These are phyloP conservation scores for Paramarasmius palmivorus DNA, from an alignment of 1,284 basidiomycete species.

Conservation along the genomic window DNA sequence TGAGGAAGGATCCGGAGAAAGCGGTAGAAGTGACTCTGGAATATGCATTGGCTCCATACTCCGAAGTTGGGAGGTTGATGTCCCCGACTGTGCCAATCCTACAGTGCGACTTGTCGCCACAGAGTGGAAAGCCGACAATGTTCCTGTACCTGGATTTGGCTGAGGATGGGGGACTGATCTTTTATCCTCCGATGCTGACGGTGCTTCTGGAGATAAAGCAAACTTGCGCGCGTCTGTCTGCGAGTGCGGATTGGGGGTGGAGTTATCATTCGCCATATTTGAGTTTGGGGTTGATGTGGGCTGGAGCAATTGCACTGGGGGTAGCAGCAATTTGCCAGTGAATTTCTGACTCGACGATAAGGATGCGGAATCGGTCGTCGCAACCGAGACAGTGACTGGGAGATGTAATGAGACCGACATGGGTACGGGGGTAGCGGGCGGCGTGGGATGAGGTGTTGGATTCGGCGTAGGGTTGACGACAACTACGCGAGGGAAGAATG, in stretches of 20 bases:
- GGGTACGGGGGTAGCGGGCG: conserved; percentile 47
- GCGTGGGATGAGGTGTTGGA: conserved; percentile 56
- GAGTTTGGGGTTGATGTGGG: neutral
- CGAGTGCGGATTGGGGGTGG: neutral
- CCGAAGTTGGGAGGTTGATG: neutral
- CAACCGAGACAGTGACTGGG: conserved; percentile 1
- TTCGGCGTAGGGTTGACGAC: conserved; percentile 58
- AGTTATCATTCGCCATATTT: neutral
- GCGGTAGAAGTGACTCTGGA: neutral
- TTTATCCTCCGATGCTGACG: neutral
- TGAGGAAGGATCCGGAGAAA: neutral
- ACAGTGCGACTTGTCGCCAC: no score
- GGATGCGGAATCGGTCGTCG: neutral
- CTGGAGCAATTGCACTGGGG: neutral
- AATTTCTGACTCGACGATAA: neutral
- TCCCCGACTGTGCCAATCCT: neutral
- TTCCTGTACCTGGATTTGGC: conserved; percentile 5
- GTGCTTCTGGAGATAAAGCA: neutral
- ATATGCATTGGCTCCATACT: neutral
- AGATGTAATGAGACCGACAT: conserved; percentile 14
- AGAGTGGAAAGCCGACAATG: neutral
- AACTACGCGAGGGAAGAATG: conserved; percentile 45
- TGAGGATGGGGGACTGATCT: neutral
- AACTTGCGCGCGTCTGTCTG: neutral
- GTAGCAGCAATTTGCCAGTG: neutral